Evolutionary conservation across 495 filamentous ascomycete genomes (phyloP), one percentile per base, ranked within the genome.

Genomic region (Neurospora hispaniola): DNA sequence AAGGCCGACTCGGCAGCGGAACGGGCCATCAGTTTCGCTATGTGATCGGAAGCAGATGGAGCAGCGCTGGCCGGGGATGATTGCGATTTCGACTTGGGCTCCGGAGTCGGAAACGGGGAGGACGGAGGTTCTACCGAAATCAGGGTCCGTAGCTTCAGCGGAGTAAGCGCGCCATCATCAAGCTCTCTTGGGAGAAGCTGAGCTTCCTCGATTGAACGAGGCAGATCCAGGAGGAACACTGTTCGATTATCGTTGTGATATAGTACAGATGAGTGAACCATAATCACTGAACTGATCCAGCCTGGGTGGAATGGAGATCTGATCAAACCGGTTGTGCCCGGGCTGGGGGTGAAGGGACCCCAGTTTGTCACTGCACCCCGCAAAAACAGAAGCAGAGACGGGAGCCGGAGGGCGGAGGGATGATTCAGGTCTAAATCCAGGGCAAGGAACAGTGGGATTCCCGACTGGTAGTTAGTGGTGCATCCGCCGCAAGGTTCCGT

Each of bases 11-110:
- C 80, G 31, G 80, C 80, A n/a, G 77, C 78, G 31, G 82, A 83
- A 20, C 79, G 71, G 59, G 82, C 80, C 84, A 86, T 86, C 54
- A 86, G 72, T 73, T 84, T 83, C 16, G 82, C 78, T 71, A 86
- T 70, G 38, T 82, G 83, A n/a, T 80, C 79, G 12, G 82, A 80
- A 23, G 73, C 70, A 27, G 18, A 73, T 8, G 75, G 72, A 12
- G 73, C 38, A 9, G 76, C 31, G 27, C 27, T 69, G 70, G 10
- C 41, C 68, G 44, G 41, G 27, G 4, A 42, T 27, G 40, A 71
- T 46, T 74, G 75, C 41, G 31, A 27, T 35, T 31, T 70, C 23
- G 66, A 14, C 76, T 82, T 84, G 38, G 85, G 82, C 72, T 86
- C 85, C 70, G 84, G 85, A 44, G 80, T 83, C 46, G 78, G 69